These are phyloP conservation scores for Taiozyma sp. DNA, from an alignment of 1,139 yeast species.

Conservation along the genomic window DNA sequence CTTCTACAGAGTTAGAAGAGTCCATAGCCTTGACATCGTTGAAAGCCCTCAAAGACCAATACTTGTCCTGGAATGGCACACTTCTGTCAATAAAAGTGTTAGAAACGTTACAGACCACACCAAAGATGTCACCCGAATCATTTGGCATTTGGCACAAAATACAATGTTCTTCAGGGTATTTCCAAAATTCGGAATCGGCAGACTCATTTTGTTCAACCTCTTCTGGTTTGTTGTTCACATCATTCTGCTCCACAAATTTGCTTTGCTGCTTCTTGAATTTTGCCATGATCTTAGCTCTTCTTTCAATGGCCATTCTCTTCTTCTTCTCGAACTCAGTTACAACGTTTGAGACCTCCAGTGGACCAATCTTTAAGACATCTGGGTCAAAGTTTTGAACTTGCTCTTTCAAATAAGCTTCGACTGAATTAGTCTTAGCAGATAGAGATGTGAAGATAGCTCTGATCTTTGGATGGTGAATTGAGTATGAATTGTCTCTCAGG, in stretches of 20 bases:
- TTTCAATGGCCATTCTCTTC: slow-evolving; percentile 64
- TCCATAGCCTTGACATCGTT: slow-evolving; percentile 52
- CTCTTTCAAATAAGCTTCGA: slow-evolving; percentile 27
- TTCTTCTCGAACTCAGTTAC: slow-evolving; percentile 50
- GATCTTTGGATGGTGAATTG: slow-evolving; percentile 45
- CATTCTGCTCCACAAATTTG: slow-evolving; percentile 54
- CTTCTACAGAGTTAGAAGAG: slow-evolving; percentile 27
- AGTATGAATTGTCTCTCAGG: slow-evolving; percentile 36
- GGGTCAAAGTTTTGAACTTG: slow-evolving; percentile 30
- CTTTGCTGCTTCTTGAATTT: slow-evolving; percentile 77
- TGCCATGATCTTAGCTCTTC: slow-evolving; percentile 70
- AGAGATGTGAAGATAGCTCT: slow-evolving; percentile 47
- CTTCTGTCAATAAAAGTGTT: slow-evolving; percentile 57
- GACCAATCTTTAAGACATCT: slow-evolving; percentile 18
- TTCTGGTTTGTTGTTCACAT: slow-evolving; percentile 37
- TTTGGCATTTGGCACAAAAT: slow-evolving; percentile 85
- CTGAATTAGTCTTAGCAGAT: slow-evolving; percentile 23
- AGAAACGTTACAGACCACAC: slow-evolving; percentile 59
- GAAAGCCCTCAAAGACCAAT: slow-evolving; percentile 66
- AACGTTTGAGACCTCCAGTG: slow-evolving; percentile 13
- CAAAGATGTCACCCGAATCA: slow-evolving; percentile 67
- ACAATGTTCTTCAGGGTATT: slow-evolving; percentile 77
- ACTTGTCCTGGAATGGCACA: slow-evolving; percentile 58
- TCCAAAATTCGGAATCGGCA: slow-evolving; percentile 42
- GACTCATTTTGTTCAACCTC: slow-evolving; percentile 6